Conservation (phyloP, 2,329 filamentous ascomycete species). For the Fusarium secorum region DNA sequence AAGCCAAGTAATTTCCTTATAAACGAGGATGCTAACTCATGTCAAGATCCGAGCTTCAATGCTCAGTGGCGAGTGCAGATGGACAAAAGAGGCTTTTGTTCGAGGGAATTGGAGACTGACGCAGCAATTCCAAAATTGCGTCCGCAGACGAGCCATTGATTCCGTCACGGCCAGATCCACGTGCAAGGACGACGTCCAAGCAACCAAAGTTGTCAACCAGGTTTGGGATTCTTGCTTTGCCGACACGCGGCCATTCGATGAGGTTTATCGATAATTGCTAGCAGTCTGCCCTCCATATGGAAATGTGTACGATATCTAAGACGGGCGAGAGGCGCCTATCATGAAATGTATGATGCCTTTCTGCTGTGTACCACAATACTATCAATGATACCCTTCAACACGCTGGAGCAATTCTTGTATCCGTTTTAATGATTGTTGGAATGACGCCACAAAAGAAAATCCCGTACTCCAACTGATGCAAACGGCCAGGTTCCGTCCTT, state of each 20-base stretch:
- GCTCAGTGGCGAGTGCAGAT: constrained; percentile 92
- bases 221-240: constrained; percentile 99
- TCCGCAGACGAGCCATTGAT: constrained; percentile 79
- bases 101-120: constrained; percentile 88
- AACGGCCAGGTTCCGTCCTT: constrained; percentile 31
- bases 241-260: constrained; percentile 95
- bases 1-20: background rate
- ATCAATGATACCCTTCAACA: constrained; percentile 39
- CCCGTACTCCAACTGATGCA: constrained; percentile 46
- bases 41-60: constrained; percentile 87
- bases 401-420: constrained; percentile 24
- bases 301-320: constrained; percentile 38
- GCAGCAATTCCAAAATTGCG: constrained; percentile 93
- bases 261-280: constrained; percentile 78
- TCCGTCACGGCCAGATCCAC: constrained; percentile 80
- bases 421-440: constrained; percentile 13
- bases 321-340: constrained; percentile 10
- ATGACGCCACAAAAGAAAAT: constrained; percentile 33
- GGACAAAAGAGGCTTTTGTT: constrained; percentile 84
- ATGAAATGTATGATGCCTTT: constrained; percentile 19
- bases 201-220: constrained; percentile 87
- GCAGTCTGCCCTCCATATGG: background rate
- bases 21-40: constrained; percentile 1
- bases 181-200: constrained; percentile 87
- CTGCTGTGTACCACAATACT: constrained; percentile 33